These are phyloP conservation scores for Linnemannia schmuckeri DNA, from an alignment of 192 early-diverging fungal species.

Conservation along the genomic window DNA sequence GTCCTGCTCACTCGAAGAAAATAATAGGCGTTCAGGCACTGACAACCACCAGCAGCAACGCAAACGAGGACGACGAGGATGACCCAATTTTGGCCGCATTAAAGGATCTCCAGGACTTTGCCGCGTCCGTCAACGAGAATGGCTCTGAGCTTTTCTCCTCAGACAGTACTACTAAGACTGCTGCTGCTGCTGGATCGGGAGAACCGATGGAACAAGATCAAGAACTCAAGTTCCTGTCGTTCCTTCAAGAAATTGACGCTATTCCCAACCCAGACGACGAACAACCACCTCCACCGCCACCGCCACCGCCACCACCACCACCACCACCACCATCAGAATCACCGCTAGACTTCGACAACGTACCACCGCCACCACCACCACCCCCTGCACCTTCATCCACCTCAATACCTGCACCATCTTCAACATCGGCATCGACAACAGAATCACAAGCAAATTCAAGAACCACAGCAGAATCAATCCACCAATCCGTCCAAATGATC, in stretches of 20 bases:
- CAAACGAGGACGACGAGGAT: constrained; percentile 22
- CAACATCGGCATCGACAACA: constrained; percentile 11
- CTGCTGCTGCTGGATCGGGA: background rate
- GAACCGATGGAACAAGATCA: background rate
- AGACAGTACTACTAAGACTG: background rate
- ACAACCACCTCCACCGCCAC: constrained; percentile 1
- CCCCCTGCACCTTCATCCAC: background rate
- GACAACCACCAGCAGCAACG: background rate
- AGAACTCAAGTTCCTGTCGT: constrained; percentile 26
- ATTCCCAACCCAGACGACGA: constrained; percentile 23
- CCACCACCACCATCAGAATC: constrained; percentile 11
- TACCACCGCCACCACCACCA: constrained; percentile 22
- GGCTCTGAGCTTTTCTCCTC: background rate
- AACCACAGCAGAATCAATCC: background rate
- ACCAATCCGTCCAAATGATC: constrained; percentile 14
- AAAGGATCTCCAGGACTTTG: constrained; percentile 46
- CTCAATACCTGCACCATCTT: constrained; percentile 11
- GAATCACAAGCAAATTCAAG: background rate
- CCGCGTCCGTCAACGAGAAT: constrained; percentile 11
- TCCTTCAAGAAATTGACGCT: constrained; percentile 36
- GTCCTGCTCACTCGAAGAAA: background rate
- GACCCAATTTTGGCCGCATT: constrained; percentile 22
- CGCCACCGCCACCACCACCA: constrained; percentile 13
- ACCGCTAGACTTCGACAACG: background rate
- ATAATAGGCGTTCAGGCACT: background rate